Base-by-base conservation (phyloP, 768 basidiomycete species). In the Xerocomellus dryophilus region DNA sequence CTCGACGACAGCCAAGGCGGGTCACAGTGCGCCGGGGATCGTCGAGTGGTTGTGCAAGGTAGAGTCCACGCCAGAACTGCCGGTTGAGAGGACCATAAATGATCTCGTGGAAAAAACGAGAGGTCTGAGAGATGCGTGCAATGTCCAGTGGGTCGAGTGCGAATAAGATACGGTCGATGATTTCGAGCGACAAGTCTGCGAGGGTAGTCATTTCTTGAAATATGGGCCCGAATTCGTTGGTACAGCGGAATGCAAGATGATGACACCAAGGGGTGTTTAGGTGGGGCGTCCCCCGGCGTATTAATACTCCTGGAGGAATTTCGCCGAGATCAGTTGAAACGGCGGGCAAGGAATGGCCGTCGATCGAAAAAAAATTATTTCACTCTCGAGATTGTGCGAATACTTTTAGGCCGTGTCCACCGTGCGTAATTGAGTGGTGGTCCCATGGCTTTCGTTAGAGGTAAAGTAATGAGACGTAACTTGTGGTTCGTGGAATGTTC, bases 131-230 rank as follows among this genome's bases (percentile, higher is more conserved):
- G 36, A 80, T 60, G 20, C 65, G 53, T 1, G 86, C 74, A 36
- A 88, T 76, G 51, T 88, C 81, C 40, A 80, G 62, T 5, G 88
- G 88, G 60, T 86, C 82, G 54, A 80, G 76, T n/a, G 68, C 58
- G 39, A 80, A 59, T 8, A 90, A 70, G 50, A 86, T 78, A 48
- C 76, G 70, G 43, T 86, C 85, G 35, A 86, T 57, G 42, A 86
- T 64, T 66, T 91, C 89, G 10, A 69, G 67, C 11, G 86, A 83
- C 17, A 88, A 62, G 23, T 71, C 66, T n/a, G 60, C 53, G 52
- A 82, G 56, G n/a, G 34, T 32, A 12, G 32, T 23, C 61, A 59
- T 66, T 14, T 15, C 17, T 10, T 12, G 42, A 17, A 0, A 3
- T 18, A 8, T 31, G 8, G 59, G 10, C 15, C 23, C 17, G 5